Base-by-base conservation (phyloP, 805 yeast species). In the Monosporozyma aerobia region DNA sequence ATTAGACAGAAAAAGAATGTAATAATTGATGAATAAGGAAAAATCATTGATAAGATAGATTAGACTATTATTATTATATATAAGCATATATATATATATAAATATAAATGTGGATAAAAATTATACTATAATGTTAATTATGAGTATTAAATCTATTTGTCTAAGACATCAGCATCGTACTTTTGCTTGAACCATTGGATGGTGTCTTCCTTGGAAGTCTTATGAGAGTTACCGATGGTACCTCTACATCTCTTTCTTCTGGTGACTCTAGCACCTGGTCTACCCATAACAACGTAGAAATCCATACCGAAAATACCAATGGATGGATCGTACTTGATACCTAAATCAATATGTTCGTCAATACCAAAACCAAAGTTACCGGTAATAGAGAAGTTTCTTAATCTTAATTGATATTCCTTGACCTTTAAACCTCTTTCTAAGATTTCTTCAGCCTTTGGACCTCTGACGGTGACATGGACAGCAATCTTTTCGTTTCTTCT, bases 321-420 rank as follows among this genome's bases (percentile, higher is more conserved):
- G 73, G 87, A 83, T 78, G 99, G 99, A 79, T 94, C 99, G 82
- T 94, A 94, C 83, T 94, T 94, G 86, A 94, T 94, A 83, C 99
- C 99, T 77, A 94, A 85, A 78, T 94, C 99, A 72, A 94, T 94
- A 85, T 94, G 99, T 84, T 94, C 99, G 69, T 87, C 86, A 75
- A 94, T 85, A 86, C 99, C 99, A 85, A 94, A 94, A 83, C 99
- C 99, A 73, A 94, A 94, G 97, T 94, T 94, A 81, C 99, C 99
- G 73, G 98, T 92, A 70, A 82, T 89, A 71, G 97, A 88, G 84
- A 94, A 94, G 95, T 94, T 94, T 77, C 78, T 88, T 74, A 77
- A 78, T 75, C 80, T 83, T 75, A 94, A 87, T 82, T 94, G 98
- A 82, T 90, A 94, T 83, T 94, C 99, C 84, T 92, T 94, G 76